Evolutionary conservation across 139 green algal genomes (phyloP), one percentile per base, ranked within the genome.

Genomic region (Trebouxia sp.): DNA sequence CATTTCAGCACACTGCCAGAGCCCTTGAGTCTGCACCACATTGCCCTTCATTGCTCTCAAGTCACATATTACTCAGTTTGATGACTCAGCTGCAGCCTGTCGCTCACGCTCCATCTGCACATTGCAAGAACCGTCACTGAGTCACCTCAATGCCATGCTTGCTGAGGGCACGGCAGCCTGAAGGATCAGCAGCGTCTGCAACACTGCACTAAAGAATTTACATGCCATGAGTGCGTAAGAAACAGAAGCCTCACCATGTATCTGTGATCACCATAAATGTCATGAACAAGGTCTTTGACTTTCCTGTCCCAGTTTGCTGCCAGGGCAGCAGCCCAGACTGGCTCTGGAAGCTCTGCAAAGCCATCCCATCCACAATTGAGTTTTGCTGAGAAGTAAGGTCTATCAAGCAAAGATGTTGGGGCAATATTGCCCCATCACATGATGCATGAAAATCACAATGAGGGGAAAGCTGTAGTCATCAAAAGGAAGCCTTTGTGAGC

Each of bases 241-340:
- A n/a, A n/a, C n/a, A n/a, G n/a, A n/a, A n/a, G n/a, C n/a, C n/a
- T 53, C 69, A 75, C 66, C 66, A 79, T 79, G 48, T 42, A 42
- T 22, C 45, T 39, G 50, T 79, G 66, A 50, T 83, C 80, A 12
- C 66, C 80, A 48, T 78, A 78, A 6, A 83, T 79, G 80, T 83
- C 80, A 20, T 83, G 15, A 9, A 83, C 45, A 56, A 83, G 80
- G 7, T 67, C 35, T 20, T 26, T 43, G 3, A 83, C 9, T 6
- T 35, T 74, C 48, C 80, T 51, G 12, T 79, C 24, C 28, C 48
- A 79, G 38, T 83, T 83, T 24, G 48, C 80, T 6, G 80, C 66
- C 50, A 83, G 47, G 9, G 80, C 80, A 62, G 80, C 80, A 58
- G 66, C 69, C 80, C 80, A 83, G 20, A 78, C 67, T 38, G 67